These are phyloP conservation scores for Vitis hybrid DNA, from an alignment of 177 flowering plant genomes.

Conservation along the genomic window DNA sequence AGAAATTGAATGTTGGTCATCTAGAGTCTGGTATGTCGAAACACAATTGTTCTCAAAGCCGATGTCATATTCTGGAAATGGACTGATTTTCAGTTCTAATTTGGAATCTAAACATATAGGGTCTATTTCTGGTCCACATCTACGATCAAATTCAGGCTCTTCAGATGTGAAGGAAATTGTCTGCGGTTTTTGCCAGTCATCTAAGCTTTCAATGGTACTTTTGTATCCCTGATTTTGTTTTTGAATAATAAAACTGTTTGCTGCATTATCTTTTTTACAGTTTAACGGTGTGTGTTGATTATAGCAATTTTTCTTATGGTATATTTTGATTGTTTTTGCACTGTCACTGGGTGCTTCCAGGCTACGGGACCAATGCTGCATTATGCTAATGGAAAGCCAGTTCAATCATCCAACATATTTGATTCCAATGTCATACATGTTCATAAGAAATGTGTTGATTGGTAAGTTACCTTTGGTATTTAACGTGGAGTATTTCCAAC, in stretches of 20 bases:
- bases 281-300: neutral
- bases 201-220: slow-evolving; percentile 55
- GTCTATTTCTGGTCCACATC: slow-evolving; percentile 10
- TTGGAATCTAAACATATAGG: slow-evolving; percentile 9
- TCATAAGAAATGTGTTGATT: slow-evolving; percentile 69
- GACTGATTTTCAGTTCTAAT: slow-evolving; percentile 8
- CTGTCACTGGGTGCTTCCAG: slow-evolving; percentile 32
- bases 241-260: neutral
- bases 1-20: slow-evolving; percentile 26
- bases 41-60: slow-evolving; percentile 8
- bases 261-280: neutral
- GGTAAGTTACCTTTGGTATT: slow-evolving; percentile 43
- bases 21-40: slow-evolving; percentile 7
- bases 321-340: neutral
- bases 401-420: slow-evolving; percentile 7
- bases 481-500: neutral
- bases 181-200: slow-evolving; percentile 85
- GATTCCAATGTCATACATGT: slow-evolving; percentile 53
- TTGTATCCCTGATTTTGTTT: neutral
- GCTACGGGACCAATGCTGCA: slow-evolving; percentile 64
- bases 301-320: neutral
- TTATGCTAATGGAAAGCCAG: slow-evolving; percentile 50
- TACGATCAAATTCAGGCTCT: slow-evolving; percentile 12
- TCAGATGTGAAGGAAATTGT: slow-evolving; percentile 7
- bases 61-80: slow-evolving; percentile 11